These are phyloP conservation scores for Pichia sp. DNA, from an alignment of 1,139 yeast genomes.

Conservation along the genomic window DNA sequence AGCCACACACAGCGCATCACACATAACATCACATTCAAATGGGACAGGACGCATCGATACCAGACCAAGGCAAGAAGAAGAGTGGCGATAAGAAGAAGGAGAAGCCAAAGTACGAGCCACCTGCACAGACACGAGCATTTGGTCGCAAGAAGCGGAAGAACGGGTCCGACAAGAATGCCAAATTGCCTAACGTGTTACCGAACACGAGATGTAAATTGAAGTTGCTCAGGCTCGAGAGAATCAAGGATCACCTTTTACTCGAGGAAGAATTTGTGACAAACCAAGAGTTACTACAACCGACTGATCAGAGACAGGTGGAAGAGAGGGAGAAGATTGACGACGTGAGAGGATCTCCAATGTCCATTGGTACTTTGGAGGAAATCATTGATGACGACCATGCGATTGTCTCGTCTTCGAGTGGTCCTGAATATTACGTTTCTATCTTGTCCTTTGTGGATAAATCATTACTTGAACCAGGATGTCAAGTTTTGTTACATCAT, in stretches of 20 bases:
- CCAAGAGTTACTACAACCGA: constrained; percentile 91
- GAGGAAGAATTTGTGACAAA: constrained; percentile 97
- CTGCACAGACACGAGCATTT: constrained; percentile 79
- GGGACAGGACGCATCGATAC: constrained; percentile 31
- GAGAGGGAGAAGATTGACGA: constrained; percentile 94
- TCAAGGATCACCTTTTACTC: constrained; percentile 87
- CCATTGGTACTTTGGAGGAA: constrained; percentile 94
- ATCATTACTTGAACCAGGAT: constrained; percentile 95
- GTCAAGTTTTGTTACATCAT: constrained; percentile 92
- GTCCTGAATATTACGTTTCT: constrained; percentile 95
- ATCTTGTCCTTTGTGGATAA: constrained; percentile 97
- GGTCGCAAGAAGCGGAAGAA: constrained; percentile 78
- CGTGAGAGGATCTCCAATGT: constrained; percentile 93
- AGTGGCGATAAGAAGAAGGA: constrained; percentile 49
- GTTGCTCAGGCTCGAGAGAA: constrained; percentile 86
- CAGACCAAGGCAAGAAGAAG: constrained; percentile 23
- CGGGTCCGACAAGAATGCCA: constrained; percentile 87
- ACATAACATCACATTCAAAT: constrained; percentile 4
- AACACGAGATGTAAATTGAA: constrained; percentile 90
- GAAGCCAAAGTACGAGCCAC: constrained; percentile 96
- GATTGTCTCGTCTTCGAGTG: constrained; percentile 91
- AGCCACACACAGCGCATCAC: too few species aligned
- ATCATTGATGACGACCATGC: constrained; percentile 98
- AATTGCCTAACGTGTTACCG: constrained; percentile 85
- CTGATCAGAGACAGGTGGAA: constrained; percentile 94